A percentile compares a stretch with the other conserved stretches of the same genome.
phyloP scores from a whole-genome alignment of 352 stramenopile species.

The Pseudoperonospora humuli region DNA sequence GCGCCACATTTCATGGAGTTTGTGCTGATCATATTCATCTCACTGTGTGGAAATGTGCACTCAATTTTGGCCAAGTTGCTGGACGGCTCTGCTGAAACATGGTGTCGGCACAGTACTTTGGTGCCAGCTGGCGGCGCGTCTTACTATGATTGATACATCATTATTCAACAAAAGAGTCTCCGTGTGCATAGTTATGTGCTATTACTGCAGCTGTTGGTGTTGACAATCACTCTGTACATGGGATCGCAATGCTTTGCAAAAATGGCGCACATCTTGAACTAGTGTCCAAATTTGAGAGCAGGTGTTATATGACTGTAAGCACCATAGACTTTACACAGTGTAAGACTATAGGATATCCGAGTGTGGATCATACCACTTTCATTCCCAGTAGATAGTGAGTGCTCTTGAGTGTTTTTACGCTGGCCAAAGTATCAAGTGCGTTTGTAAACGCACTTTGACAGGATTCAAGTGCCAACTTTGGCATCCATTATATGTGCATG shows the following conservation, averaged over 20 bases:
- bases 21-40: constrained; percentile 37
- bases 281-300: no score
- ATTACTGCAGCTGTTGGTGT: no score
- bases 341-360: constrained; percentile 28
- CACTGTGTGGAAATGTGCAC: constrained; percentile 31
- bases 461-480: constrained; percentile 22
- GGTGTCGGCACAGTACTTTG: constrained; percentile 34
- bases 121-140: constrained; percentile 26
- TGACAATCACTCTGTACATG: no score
- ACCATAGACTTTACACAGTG: no score
- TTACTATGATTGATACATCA: no score
- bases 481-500: background rate
- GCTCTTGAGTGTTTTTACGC: background rate
- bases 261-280: no score
- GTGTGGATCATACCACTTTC: constrained; percentile 19
- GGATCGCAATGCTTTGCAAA: no score
- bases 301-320: no score
- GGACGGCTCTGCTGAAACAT: constrained; percentile 15
- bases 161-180: no score
- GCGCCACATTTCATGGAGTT: constrained; percentile 39
- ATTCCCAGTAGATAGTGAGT: constrained; percentile 26
- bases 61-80: constrained; percentile 40
- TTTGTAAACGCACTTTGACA: constrained; percentile 4
- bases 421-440: background rate
- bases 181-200: no score